These are phyloP conservation scores for Begonia fuchsioides DNA, from an alignment of 306 rosid species.

Conservation along the genomic window DNA sequence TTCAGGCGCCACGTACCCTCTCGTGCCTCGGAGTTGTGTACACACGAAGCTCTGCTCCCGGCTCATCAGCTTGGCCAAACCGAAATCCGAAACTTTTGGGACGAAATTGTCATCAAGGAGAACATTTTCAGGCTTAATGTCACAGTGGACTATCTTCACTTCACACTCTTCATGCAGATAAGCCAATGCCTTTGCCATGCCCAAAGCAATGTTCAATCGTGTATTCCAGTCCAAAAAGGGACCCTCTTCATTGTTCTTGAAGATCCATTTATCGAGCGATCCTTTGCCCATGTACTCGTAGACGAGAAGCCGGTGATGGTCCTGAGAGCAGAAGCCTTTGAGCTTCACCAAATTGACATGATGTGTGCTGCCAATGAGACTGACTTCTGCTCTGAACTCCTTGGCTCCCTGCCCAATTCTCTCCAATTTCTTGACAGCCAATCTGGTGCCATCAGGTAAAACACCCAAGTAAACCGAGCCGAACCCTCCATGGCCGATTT, in stretches of 20 bases:
- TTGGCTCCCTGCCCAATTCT: conserved; percentile 18
- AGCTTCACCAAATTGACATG: conserved; percentile 24
- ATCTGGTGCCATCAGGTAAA: conserved; percentile 25
- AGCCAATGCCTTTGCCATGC: conserved; percentile 27
- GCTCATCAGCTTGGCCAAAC: conserved; percentile 24
- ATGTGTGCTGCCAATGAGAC: conserved; percentile 17
- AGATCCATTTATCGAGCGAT: conserved; percentile 62
- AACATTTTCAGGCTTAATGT: conserved; percentile 30
- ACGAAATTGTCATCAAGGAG: conserved; percentile 22
- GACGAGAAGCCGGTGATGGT: conserved; percentile 40
- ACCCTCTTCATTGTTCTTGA: conserved; percentile 14
- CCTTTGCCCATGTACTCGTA: conserved; percentile 71
- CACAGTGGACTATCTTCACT: conserved; percentile 32
- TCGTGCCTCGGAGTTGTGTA: conserved; percentile 24
- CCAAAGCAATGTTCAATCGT: conserved; percentile 27
- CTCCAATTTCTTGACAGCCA: conserved; percentile 28
- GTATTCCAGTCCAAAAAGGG: conserved; percentile 21
- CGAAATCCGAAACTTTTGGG: conserved; percentile 26
- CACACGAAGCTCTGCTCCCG: conserved; percentile 16
- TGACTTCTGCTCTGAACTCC: conserved; percentile 25
- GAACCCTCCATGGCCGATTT: conserved; percentile 46
- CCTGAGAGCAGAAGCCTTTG: conserved; percentile 43
- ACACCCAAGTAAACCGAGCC: conserved; percentile 45
- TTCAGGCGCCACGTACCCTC: conserved; percentile 34
- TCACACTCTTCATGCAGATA: conserved; percentile 33